Percentiles rank a stretch among this genome's conserved stretches.
Evolutionary conservation across 352 stramenopile species (phyloP).

Genomic region (Globisporangium mamillatum): DNA sequence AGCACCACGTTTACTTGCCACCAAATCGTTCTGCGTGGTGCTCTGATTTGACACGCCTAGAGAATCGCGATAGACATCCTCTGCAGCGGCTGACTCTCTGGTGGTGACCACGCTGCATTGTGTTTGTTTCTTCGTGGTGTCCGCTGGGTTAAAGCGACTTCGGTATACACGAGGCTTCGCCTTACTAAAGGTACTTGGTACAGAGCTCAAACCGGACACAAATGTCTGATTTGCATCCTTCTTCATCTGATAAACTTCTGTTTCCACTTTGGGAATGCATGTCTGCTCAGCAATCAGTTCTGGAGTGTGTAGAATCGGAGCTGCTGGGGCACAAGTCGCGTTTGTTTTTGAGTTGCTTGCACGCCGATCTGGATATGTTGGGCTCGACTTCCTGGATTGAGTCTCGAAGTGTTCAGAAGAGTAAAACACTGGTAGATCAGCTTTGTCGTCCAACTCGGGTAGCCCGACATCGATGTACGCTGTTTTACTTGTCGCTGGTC

Average conservation of each 20-base stretch:
- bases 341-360: not conserved
- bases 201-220: slow-evolving; percentile 37
- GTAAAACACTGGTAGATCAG: not conserved
- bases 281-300: slow-evolving; percentile 10
- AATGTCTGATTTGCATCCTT: slow-evolving; percentile 14
- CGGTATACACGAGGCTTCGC: slow-evolving; percentile 55
- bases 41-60: not conserved
- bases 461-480: slow-evolving; percentile 1
- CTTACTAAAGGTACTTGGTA: slow-evolving; percentile 61
- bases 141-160: slow-evolving; percentile 25
- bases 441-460: not conserved
- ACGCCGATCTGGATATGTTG: not conserved
- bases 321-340: too few species aligned
- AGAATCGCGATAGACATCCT: slow-evolving; percentile 7
- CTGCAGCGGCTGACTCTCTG: slow-evolving; percentile 11
- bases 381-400: not conserved
- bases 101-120: slow-evolving; percentile 45
- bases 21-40: not conserved
- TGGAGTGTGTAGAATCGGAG: slow-evolving; percentile 7
- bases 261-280: slow-evolving; percentile 8
- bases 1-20: not conserved
- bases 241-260: not conserved
- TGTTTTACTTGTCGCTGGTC: not conserved
- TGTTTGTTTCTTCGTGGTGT: slow-evolving; percentile 29
- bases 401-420: not conserved